A percentile compares a stretch with the other conserved stretches of the same genome.
phyloP scores from a whole-genome alignment of 2,329 filamentous ascomycete species.

The Raffaelea deltoideospora region DNA sequence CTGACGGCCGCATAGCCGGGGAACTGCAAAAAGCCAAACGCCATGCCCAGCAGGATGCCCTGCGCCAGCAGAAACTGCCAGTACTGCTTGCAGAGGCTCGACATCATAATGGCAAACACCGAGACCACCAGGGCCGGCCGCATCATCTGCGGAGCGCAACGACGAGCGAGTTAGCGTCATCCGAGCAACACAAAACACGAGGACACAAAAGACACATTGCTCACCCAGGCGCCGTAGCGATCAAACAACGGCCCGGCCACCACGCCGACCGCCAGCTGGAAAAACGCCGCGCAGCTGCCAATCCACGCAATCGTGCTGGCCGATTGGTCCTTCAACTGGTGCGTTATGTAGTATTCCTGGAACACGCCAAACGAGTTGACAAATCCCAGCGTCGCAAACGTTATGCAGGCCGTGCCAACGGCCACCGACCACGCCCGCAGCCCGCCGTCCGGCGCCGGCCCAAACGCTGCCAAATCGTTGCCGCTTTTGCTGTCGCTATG shows the following conservation, averaged over 20 bases:
- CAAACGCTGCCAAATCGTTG: constrained; percentile 14
- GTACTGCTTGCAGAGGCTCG: constrained; percentile 20
- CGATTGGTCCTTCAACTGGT: constrained; percentile 17
- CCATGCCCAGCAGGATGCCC: constrained; percentile 20
- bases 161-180: background rate
- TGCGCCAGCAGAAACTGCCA: constrained; percentile 26
- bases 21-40: constrained; percentile 18
- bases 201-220: constrained; percentile 12
- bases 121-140: constrained; percentile 36
- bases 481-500: background rate
- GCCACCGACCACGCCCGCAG: constrained; percentile 16
- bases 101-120: constrained; percentile 25
- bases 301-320: constrained; percentile 21
- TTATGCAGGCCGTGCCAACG: constrained; percentile 10
- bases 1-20: constrained; percentile 21
- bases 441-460: constrained; percentile 11
- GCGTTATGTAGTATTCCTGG: constrained; percentile 19
- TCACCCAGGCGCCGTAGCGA: constrained; percentile 21
- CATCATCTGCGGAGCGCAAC: constrained; percentile 24
- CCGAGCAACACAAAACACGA: background rate
- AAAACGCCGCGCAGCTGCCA: constrained; percentile 21
- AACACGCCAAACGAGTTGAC: constrained; percentile 23
- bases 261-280: constrained; percentile 15
- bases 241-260: constrained; percentile 20
- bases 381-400: constrained; percentile 19